A percentile compares a stretch with the other conserved stretches of the same genome.
These are phyloP conservation scores for Sordariomycetes sp. DNA, from an alignment of 2,329 filamentous ascomycete genomes.

Conservation along the genomic window DNA sequence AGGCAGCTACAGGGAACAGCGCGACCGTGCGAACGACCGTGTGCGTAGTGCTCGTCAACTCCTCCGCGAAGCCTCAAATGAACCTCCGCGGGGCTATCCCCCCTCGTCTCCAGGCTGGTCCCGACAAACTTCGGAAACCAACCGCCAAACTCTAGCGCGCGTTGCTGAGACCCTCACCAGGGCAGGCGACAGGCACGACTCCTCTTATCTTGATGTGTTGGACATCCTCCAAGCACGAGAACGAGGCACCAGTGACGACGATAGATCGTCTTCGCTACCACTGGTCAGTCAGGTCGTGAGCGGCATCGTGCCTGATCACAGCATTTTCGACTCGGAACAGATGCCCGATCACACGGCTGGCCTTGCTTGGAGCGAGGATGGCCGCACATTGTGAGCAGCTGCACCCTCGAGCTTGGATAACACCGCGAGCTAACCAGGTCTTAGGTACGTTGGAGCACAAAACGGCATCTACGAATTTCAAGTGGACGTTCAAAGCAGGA, in stretches of 20 bases:
- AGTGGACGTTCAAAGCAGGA: constrained; percentile 54
- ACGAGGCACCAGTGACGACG: constrained; percentile 17
- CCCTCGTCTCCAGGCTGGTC: too few relatives aligned
- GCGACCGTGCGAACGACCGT: constrained; percentile 22
- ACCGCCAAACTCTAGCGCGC: too few relatives aligned
- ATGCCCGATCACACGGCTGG: constrained; percentile 51
- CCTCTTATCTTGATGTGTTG: constrained; percentile 24
- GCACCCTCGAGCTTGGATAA: background rate
- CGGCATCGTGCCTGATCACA: constrained; percentile 23
- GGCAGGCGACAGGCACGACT: constrained; percentile 24
- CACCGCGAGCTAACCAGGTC: constrained; percentile 10
- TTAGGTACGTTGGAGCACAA: constrained; percentile 54
- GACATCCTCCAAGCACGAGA: constrained; percentile 27
- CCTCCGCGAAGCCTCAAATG: too few relatives aligned
- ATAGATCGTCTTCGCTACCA: constrained; percentile 24
- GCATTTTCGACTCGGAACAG: constrained; percentile 31
- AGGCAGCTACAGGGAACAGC: constrained; percentile 25
- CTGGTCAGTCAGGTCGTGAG: constrained; percentile 26
- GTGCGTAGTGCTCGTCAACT: constrained; percentile 22
- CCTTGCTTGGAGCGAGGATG: constrained; percentile 53
- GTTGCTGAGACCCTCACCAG: too few relatives aligned
- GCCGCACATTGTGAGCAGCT: constrained; percentile 44
- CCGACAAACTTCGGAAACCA: too few relatives aligned
- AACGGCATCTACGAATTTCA: constrained; percentile 69
- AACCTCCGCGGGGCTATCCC: too few relatives aligned